Evolutionary conservation across 306 rosid genomes (phyloP), one percentile per base, ranked within the genome.

Genomic region (Citrullus colocynthis): DNA sequence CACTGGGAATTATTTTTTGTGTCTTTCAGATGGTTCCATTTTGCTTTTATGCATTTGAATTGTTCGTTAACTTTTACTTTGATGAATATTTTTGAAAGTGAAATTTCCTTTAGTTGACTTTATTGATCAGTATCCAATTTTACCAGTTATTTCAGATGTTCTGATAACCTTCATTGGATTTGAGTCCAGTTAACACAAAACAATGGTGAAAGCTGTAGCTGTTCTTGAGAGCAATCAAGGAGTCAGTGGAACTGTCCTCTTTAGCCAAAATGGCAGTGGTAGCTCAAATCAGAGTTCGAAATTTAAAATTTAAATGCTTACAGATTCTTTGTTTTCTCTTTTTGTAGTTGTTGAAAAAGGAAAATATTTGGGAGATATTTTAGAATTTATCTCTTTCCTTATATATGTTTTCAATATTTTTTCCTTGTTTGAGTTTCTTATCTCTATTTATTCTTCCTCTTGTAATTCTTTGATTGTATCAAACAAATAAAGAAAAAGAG

Each of bases 161-260:
- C 14, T 41, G 15, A 45, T 52, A 74, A 44, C 57, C 56, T 18
- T 69, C 2, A 18, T 65, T 24, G 32, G 18, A 51, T 44, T 78
- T 80, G 77, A 78, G 77, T 80, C 82, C 85, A 92, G 97, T 92
- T 92, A 97, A 92, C 97, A 86, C 76, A 70, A 45, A 79, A 84
- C 84, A 52, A 95, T 95, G 98, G 97, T 78, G 83, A 95, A 92
- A 85, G 98, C 88, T 45, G 97, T 95, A 77, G 98, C 89, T 69
- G 97, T 95, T 77, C 98, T 95, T 77, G 60, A 85, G 82, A 88
- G 83, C 84, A 88, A 85, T 69, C 90, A 83, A 56, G 87, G 85
- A 79, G 98, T 95, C 34, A 36, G 78, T 3, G 98, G 98, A 78
- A 90, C 86, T 76, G 49, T 95, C 76, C 18, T 11, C 82, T 90